Evolutionary conservation across 495 filamentous ascomycete species (phyloP).

Genomic region (Annulohypoxylon stygium): DNA sequence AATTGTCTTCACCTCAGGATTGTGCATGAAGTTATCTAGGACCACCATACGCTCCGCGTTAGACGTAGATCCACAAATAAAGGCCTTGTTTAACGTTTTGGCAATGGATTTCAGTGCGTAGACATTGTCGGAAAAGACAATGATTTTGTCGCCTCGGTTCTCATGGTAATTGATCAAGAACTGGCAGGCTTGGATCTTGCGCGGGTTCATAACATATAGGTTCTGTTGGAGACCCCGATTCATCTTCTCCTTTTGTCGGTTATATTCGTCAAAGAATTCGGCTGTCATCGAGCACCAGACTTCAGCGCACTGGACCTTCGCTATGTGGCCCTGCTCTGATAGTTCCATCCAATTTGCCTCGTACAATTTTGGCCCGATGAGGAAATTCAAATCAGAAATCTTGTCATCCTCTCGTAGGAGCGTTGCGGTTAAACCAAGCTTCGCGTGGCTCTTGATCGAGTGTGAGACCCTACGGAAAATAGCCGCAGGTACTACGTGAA

Average conservation of each 20-base stretch:
- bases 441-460: conserved; percentile 91
- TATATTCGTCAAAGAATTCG: conserved; percentile 96
- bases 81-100: conserved; percentile 84
- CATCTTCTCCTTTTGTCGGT: conserved; percentile 62
- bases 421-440: conserved; percentile 96
- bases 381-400: conserved; percentile 95
- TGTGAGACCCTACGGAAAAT: conserved; percentile 96
- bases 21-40: conserved; percentile 96
- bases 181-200: conserved; percentile 96
- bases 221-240: conserved; percentile 72
- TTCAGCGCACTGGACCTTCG: conserved; percentile 96
- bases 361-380: conserved; percentile 97
- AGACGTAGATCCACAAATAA: conserved; percentile 91
- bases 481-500: conserved; percentile 96
- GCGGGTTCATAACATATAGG: conserved; percentile 96
- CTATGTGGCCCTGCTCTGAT: conserved; percentile 95
- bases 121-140: conserved; percentile 99
- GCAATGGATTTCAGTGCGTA: conserved; percentile 92
- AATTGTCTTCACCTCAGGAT: conserved; percentile 91
- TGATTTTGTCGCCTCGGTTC: conserved; percentile 95
- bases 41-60: conserved; percentile 90
- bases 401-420: conserved; percentile 97
- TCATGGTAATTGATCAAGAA: conserved; percentile 99
- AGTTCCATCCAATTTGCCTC: conserved; percentile 99
- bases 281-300: conserved; percentile 99